Percentiles rank a stretch among this genome's conserved stretches.
These are phyloP conservation scores for Trichophyton schoenleinii DNA, from an alignment of 2,329 filamentous ascomycete genomes.

Conservation along the genomic window DNA sequence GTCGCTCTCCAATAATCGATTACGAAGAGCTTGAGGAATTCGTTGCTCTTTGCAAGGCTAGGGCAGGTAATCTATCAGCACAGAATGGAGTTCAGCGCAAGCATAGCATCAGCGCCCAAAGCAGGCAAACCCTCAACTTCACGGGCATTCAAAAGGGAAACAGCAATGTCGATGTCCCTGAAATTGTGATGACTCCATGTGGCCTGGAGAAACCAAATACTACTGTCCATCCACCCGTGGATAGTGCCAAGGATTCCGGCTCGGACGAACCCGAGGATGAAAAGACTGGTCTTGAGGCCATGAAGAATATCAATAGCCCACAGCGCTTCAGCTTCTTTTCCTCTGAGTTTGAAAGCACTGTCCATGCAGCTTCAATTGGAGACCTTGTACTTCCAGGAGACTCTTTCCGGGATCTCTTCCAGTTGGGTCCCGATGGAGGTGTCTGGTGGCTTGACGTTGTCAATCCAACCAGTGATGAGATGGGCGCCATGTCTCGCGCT, in stretches of 20 bases:
- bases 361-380: slow-evolving; percentile 78
- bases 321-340: slow-evolving; percentile 96
- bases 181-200: slow-evolving; percentile 22
- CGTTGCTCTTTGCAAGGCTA: slow-evolving; percentile 47
- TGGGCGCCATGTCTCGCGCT: slow-evolving; percentile 76
- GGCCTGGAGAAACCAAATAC: slow-evolving; percentile 18
- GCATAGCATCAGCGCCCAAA: slow-evolving; percentile 39
- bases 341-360: slow-evolving; percentile 82
- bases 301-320: slow-evolving; percentile 43
- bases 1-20: slow-evolving; percentile 70
- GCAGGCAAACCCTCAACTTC: slow-evolving; percentile 44
- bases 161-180: slow-evolving; percentile 24
- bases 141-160: slow-evolving; percentile 45
- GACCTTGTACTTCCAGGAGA: slow-evolving; percentile 83
- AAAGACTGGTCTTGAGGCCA: slow-evolving; percentile 22
- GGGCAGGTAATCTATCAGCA: slow-evolving; percentile 9
- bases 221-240: slow-evolving; percentile 24
- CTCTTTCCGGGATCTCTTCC: slow-evolving; percentile 77
- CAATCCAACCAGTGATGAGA: slow-evolving; percentile 77
- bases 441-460: slow-evolving; percentile 99
- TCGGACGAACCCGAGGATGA: neutral
- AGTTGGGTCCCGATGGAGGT: slow-evolving; percentile 55
- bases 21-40: slow-evolving; percentile 93
- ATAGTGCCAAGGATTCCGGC: neutral
- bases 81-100: slow-evolving; percentile 20